Percentiles rank a stretch among this genome's conserved stretches.
Conservation (phyloP, 164 flowering plant genomes). For the Saururus chinensis region DNA sequence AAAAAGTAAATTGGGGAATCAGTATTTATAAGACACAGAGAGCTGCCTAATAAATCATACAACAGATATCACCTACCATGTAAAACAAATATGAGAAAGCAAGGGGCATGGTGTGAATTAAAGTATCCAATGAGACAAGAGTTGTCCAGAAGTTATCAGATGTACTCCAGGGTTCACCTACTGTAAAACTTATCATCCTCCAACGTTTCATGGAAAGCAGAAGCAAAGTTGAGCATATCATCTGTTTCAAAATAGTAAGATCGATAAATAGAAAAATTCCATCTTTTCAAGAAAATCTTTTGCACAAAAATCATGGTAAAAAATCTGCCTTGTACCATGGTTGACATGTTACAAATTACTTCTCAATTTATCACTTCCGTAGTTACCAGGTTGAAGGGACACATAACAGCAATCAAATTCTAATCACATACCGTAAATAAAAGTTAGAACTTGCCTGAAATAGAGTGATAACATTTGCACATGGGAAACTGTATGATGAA, state of each 20-base stretch:
- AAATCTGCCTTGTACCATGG: no score
- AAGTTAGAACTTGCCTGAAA: constrained; percentile 50
- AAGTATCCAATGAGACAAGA: constrained; percentile 41
- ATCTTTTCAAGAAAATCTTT: not conserved
- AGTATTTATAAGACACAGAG: not conserved
- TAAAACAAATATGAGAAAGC: constrained; percentile 56
- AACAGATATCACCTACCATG: constrained; percentile 45
- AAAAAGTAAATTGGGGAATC: not conserved
- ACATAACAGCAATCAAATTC: not conserved
- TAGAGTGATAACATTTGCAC: constrained; percentile 92
- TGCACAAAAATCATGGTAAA: no score
- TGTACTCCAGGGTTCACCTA: constrained; percentile 23
- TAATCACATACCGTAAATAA: not conserved
- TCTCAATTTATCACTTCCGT: not conserved
- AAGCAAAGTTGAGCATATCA: constrained; percentile 44
- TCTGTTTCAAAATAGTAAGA: constrained; percentile 20
- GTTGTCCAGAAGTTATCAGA: constrained; percentile 17
- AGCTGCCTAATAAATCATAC: not conserved
- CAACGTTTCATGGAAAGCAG: constrained; percentile 54
- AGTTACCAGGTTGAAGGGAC: not conserved
- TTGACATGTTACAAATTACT: not conserved
- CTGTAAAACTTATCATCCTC: constrained; percentile 51
- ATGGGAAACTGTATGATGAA: constrained; percentile 81
- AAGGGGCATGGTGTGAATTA: constrained; percentile 57
- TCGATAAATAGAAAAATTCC: not conserved